Conservation (phyloP, 306 rosid genomes). For the Oxytropis ochrocephala region DNA sequence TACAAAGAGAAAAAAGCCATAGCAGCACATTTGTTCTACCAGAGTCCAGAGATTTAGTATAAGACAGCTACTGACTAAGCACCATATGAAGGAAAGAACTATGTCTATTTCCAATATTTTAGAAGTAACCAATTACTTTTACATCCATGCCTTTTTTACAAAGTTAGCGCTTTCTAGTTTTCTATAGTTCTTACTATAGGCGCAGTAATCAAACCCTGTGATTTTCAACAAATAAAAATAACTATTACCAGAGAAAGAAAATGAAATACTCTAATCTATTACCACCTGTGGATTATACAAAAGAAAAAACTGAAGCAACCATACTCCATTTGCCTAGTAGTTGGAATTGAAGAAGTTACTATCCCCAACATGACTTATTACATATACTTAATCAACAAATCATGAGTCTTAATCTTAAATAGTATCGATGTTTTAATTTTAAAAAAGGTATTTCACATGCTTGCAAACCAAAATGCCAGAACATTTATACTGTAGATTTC, state of each 20-base stretch:
- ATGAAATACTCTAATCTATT: neutral
- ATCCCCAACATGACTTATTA: neutral
- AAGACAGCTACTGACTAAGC: neutral
- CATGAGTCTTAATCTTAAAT: no score
- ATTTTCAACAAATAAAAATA: neutral
- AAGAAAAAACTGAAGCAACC: neutral
- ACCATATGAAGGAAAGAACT: neutral
- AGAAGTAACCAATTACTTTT: no score
- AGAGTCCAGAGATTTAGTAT: slow-evolving; percentile 1
- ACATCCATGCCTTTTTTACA: neutral
- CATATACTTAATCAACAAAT: neutral
- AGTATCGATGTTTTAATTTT: no score
- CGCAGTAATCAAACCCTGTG: neutral
- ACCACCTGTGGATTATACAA: neutral
- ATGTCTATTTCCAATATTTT: neutral
- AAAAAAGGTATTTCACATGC: neutral
- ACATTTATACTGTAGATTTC: slow-evolving; percentile 10
- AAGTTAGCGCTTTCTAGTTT: neutral
- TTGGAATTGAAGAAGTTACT: neutral
- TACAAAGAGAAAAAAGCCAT: slow-evolving; percentile 6
- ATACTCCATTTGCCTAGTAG: neutral
- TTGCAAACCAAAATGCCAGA: slow-evolving; percentile 10
- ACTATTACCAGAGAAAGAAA: neutral
- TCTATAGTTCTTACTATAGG: neutral
- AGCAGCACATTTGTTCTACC: neutral